Conservation (phyloP, 2,329 filamentous ascomycete species). For the Paraphaeosphaeria minitans region DNA sequence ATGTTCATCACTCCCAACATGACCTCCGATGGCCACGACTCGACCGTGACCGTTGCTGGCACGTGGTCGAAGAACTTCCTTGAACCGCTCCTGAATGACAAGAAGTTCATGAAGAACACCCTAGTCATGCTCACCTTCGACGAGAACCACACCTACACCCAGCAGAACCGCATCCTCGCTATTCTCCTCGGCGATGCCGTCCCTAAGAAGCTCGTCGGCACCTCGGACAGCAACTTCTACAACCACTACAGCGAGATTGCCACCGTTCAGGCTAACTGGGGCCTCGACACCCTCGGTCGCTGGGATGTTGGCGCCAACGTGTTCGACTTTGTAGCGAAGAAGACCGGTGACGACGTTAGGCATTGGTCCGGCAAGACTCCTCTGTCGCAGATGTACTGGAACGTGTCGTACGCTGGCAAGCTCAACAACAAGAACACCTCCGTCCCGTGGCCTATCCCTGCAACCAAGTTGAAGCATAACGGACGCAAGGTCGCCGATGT, state of each 20-base stretch:
- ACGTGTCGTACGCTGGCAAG: conserved; percentile 38
- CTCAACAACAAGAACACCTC: conserved; percentile 36
- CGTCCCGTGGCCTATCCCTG: conserved; percentile 38
- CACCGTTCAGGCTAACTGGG: conserved; percentile 55
- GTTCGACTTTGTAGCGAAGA: conserved; percentile 41
- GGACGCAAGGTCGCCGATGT: conserved; percentile 34
- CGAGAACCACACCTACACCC: conserved; percentile 72
- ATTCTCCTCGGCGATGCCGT: conserved; percentile 78
- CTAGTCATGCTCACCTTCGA: conserved; percentile 79
- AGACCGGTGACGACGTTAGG: conserved; percentile 33
- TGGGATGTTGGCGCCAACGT: conserved; percentile 56
- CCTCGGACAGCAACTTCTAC: conserved; percentile 67
- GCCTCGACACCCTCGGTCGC: conserved; percentile 51
- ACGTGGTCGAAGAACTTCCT: conserved; percentile 71
- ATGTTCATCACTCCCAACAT: conserved; percentile 64
- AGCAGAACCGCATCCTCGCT: conserved; percentile 70
- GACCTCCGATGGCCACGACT: conserved; percentile 77
- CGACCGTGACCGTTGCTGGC: conserved; percentile 70
- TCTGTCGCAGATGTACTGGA: conserved; percentile 40
- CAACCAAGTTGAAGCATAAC: conserved; percentile 29
- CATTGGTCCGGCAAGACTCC: conserved; percentile 34
- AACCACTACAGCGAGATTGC: conserved; percentile 55
- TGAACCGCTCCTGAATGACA: conserved; percentile 70
- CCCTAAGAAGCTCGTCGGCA: conserved; percentile 67
- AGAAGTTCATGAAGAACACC: conserved; percentile 75